Conservation (phyloP, 441 rosid species). For the Pelargonium citronellum region DNA sequence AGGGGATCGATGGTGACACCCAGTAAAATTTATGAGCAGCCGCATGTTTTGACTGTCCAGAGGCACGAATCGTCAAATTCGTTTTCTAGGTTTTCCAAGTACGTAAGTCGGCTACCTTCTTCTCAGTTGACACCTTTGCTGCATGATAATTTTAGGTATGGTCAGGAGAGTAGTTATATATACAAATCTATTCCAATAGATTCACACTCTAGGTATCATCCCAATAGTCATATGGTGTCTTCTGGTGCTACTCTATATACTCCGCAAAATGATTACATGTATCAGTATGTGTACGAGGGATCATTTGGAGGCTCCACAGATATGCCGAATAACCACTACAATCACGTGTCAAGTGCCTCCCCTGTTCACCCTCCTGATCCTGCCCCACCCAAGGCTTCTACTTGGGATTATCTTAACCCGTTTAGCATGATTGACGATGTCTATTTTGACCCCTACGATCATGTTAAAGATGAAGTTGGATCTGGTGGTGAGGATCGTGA, state of each 20-base stretch:
- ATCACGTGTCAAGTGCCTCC: not conserved
- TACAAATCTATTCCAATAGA: not conserved
- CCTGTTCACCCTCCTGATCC: not conserved
- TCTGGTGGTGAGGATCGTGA: slow-evolving; percentile 12
- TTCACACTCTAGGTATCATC: not conserved
- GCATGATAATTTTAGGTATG: not conserved
- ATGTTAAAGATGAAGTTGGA: slow-evolving; percentile 16
- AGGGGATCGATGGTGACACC: not conserved
- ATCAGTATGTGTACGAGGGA: not conserved
- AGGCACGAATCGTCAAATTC: not conserved
- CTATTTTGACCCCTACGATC: slow-evolving; percentile 4
- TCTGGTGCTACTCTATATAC: not conserved
- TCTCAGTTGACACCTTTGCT: not conserved
- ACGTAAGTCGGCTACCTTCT: not conserved
- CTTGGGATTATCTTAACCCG: slow-evolving; percentile 19
- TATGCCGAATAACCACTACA: not conserved
- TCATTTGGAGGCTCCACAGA: not conserved
- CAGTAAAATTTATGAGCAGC: not conserved
- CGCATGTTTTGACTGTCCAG: not conserved
- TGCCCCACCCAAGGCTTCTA: not conserved
- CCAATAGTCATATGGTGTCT: not conserved
- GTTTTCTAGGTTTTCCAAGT: not conserved
- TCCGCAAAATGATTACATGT: slow-evolving; percentile 4
- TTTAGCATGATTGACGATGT: slow-evolving; percentile 8
- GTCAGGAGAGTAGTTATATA: not conserved